These are phyloP conservation scores for Spergularia marina DNA, from an alignment of 148 eudicot species.

Conservation along the genomic window DNA sequence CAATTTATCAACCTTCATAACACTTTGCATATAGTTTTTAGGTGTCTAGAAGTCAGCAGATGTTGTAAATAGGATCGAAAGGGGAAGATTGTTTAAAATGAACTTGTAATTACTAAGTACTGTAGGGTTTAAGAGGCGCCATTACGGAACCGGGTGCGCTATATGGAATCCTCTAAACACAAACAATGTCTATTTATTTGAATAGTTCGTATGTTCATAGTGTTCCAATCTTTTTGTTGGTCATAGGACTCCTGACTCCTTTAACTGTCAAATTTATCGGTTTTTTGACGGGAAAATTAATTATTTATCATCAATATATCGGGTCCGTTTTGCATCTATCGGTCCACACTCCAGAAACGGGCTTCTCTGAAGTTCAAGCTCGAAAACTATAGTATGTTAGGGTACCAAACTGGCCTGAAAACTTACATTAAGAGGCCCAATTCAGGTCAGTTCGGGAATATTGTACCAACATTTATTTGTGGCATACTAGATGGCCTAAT, in stretches of 20 bases:
- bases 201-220: conserved; percentile 5
- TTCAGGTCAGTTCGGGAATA: no score
- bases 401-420: no score
- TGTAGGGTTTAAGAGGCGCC: conserved; percentile 30
- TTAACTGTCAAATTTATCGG: background rate
- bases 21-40: conserved; percentile 22
- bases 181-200: conserved; percentile 21
- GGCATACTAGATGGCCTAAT: no score
- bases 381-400: no score
- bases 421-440: no score
- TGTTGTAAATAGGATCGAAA: conserved; percentile 32
- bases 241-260: no score
- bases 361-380: no score
- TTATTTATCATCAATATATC: no score
- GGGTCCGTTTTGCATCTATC: no score
- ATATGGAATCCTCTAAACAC: conserved; percentile 17
- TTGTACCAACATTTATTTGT: no score
- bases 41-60: conserved; percentile 18
- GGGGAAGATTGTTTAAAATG: conserved; percentile 13
- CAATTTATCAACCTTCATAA: conserved; percentile 20
- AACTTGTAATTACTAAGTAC: conserved; percentile 6
- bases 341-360: no score
- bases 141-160: conserved; percentile 19
- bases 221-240: background rate
- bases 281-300: no score